Base-by-base conservation (phyloP, 2,329 filamentous ascomycete species). In the Lachnellula suecica region DNA sequence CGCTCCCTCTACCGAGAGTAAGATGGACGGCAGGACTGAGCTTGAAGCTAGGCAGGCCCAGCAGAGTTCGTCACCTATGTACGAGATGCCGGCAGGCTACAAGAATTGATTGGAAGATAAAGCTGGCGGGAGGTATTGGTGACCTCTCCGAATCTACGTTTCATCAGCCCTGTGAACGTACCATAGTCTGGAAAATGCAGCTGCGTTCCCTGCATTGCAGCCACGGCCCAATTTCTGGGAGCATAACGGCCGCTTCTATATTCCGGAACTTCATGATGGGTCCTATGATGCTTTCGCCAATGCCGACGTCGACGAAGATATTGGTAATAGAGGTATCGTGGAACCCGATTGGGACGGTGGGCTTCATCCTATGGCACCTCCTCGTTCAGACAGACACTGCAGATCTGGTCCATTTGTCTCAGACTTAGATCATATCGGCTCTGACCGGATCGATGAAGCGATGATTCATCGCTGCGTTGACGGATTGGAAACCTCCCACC, bases 341-440 rank as follows among this genome's bases (percentile, higher is more conserved):
- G 75, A 91, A 91, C 0, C 86, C 89, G 0, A 75, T 78, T 1
- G 17, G 29, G 4, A 25, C 27, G 15, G 23, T 27, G 8, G 35
- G 29, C 22, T 44, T 56, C 29, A 46, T 17, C 23, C 85, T 83
- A 15, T 84, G 81, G 9, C 2, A 75, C 86, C 87, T 8, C 25
- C 19, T 45, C 23, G 43, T 19, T 27, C 43, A 17, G 6, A 13
- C 8, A 29, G 34, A 22, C 24, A 90, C 62, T 90, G 87, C 87
- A 4, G 88, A 91, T 63, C 77, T 91, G 47, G 90, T 92, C 66
- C 88, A 86, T 0, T 80, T 91, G 61, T 89, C 90, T 66, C 88
- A 0, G 78, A 91, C 37, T 91, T 91, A 64, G 85, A 91, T 61
- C 79, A 85, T 0, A 78, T 84, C 8, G 74, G 80, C 48, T 90